Percentiles rank a stretch among this genome's conserved stretches.
These are phyloP conservation scores for Nemania sp. DNA, from an alignment of 2,329 filamentous ascomycete genomes.

Conservation along the genomic window DNA sequence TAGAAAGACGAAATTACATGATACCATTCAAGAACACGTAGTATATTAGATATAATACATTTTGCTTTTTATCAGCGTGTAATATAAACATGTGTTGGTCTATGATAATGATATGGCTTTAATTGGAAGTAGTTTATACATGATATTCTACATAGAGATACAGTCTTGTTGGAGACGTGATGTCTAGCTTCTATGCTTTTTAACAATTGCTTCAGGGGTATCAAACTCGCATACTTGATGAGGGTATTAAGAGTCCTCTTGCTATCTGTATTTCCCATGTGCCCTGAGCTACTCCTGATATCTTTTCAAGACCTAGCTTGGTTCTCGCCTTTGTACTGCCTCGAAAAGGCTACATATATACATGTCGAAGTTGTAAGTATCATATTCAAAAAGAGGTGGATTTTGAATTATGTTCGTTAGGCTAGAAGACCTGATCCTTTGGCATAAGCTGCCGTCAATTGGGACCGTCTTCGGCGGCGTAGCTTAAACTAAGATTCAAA, in stretches of 20 bases:
- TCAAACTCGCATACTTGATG: background rate
- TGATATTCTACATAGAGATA: background rate
- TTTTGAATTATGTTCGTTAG: background rate
- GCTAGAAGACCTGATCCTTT: background rate
- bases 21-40: slow-evolving; percentile 21
- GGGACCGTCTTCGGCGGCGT: background rate
- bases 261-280: background rate
- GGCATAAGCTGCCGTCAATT: background rate
- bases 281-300: background rate
- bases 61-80: background rate
- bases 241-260: background rate
- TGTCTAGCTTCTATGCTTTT: background rate
- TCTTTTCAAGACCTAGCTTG: background rate
- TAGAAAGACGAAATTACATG: slow-evolving; percentile 2
- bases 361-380: background rate
- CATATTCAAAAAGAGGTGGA: background rate
- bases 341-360: background rate
- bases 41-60: background rate
- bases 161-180: background rate
- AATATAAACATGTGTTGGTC: background rate
- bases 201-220: background rate
- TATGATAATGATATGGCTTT: background rate
- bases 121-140: background rate
- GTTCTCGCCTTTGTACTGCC: background rate
- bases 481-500: background rate